Conservation (phyloP, 1,139 yeast species). For the Meyerozyma athensensis region DNA sequence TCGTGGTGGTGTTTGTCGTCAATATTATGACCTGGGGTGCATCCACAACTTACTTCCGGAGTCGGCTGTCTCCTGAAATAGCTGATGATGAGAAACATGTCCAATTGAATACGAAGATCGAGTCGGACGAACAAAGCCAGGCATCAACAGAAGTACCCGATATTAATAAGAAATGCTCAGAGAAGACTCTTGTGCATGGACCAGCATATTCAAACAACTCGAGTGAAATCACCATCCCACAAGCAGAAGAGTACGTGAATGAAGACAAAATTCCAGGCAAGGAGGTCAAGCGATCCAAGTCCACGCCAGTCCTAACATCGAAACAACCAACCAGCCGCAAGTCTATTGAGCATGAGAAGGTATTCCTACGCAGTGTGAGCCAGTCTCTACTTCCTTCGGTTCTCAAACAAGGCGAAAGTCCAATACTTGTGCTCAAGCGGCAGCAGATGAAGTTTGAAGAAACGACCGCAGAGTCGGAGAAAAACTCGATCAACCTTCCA, state of each 20-base stretch:
- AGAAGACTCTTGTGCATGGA: constrained; percentile 9
- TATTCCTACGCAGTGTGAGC: constrained; percentile 27
- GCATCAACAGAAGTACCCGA: not conserved
- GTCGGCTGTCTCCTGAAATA: too few species aligned
- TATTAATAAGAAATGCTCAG: constrained; percentile 10
- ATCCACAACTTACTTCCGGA: too few species aligned
- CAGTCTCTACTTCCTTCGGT: constrained; percentile 35
- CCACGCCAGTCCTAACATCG: constrained; percentile 12
- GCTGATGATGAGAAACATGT: too few species aligned
- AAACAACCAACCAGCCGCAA: constrained; percentile 17
- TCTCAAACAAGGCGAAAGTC: constrained; percentile 30
- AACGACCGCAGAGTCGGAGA: constrained; percentile 5
- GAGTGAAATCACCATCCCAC: not conserved
- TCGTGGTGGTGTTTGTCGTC: not conserved
- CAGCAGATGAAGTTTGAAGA: constrained; percentile 14
- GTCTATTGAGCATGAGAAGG: constrained; percentile 30
- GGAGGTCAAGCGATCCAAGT: constrained; percentile 22
- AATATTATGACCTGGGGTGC: not conserved
- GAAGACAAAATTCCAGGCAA: too few species aligned
- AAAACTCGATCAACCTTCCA: constrained; percentile 17
- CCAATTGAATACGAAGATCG: not conserved
- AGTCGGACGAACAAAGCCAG: not conserved
- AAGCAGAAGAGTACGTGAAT: too few species aligned
- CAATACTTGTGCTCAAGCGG: constrained; percentile 25
- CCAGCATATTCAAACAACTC: constrained; percentile 5